Base-by-base conservation (phyloP, 192 early-diverging fungal genomes). In the Coemansia sp. region DNA sequence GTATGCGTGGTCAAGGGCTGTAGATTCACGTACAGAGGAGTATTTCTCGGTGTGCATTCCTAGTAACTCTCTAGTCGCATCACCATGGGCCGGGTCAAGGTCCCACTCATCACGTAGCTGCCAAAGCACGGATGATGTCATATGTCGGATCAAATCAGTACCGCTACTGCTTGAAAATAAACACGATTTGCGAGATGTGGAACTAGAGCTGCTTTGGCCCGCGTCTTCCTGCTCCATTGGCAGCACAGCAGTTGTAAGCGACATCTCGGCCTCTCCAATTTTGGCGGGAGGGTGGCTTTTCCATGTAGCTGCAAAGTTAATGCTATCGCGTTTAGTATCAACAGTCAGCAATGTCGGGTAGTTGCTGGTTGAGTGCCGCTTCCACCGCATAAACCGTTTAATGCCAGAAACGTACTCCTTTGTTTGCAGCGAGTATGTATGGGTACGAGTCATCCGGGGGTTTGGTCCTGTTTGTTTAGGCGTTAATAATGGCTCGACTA, bases 101-200 rank as follows among this genome's bases (percentile, higher is more conserved):
- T 80, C 78, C 78, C 78, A 80, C 51, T 73, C 67, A 46, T 80
- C 78, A 36, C 78, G 60, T 19, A 80, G 70, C 51, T 60, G 67
- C 63, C 70, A 66, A 14, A 80, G 61, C 16, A 80, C 59, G 9
- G 50, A 45, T 18, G 63, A 44, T 9, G 74, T 63, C 28, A 63
- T 63, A 35, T 76, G 62, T 55, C 61, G 72, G 8, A 61, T 43
- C 26, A 61, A 43, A 15, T 55, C 57, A 23, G 45, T 14, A 21
- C 23, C 38, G 14, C 58, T 65, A 26, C 65, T 59, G 23, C 50
- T 54, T 35, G 72, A 65, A 5, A 59, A 57, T 18, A 54, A 33
- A 10, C 55, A 66, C 21, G 66, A 65, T 18, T 58, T 41, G 14
- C 62, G 58, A 31, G 61, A 65, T n/a, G 50, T 38, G 13, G 66